A percentile compares a stretch with the other conserved stretches of the same genome.
Evolutionary conservation across 2,329 filamentous ascomycete species (phyloP).

Genomic region (Knufia fluminis): DNA sequence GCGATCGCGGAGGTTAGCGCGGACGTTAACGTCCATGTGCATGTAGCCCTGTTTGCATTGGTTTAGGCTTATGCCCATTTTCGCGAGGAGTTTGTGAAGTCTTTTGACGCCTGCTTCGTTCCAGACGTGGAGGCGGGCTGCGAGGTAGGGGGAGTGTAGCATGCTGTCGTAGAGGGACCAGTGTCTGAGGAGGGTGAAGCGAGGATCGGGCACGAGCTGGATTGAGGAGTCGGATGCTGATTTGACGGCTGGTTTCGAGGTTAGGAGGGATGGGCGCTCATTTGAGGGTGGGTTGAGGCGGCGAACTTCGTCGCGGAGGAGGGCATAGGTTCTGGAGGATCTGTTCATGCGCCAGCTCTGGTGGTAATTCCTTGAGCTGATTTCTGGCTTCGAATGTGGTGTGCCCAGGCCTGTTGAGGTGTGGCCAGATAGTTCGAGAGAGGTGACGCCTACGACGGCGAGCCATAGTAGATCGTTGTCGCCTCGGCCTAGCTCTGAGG

Average conservation of each 20-base stretch:
- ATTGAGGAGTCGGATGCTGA: slow-evolving; percentile 90
- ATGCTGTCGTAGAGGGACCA: slow-evolving; percentile 99
- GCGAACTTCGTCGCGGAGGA: slow-evolving; percentile 85
- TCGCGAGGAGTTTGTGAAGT: slow-evolving; percentile 86
- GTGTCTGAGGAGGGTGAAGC: slow-evolving; percentile 83
- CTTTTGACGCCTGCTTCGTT: slow-evolving; percentile 80
- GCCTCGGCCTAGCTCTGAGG: slow-evolving; percentile 88
- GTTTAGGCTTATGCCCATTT: slow-evolving; percentile 91
- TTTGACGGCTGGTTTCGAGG: slow-evolving; percentile 43
- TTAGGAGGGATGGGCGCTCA: slow-evolving; percentile 10
- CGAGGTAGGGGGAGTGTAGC: slow-evolving; percentile 92
- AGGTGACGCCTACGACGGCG: slow-evolving; percentile 88
- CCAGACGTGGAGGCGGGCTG: slow-evolving; percentile 88
- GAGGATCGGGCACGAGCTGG: slow-evolving; percentile 82
- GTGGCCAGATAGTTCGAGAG: slow-evolving; percentile 80
- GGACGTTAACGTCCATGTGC: slow-evolving; percentile 97
- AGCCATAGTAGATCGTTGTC: slow-evolving; percentile 96
- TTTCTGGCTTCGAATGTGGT: slow-evolving; percentile 44
- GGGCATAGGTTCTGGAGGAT: slow-evolving; percentile 72
- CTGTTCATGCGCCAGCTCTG: slow-evolving; percentile 33
- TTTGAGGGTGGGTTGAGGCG: slow-evolving; percentile 76
- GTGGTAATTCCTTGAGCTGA: slow-evolving; percentile 9
- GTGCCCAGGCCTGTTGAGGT: slow-evolving; percentile 67
- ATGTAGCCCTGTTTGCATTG: slow-evolving; percentile 95
- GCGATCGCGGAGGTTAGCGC: slow-evolving; percentile 73